Percentiles rank a stretch among this genome's conserved stretches.
Evolutionary conservation across 129 eudicot genomes (phyloP).

Genomic region (Pulicaria dysenterica): DNA sequence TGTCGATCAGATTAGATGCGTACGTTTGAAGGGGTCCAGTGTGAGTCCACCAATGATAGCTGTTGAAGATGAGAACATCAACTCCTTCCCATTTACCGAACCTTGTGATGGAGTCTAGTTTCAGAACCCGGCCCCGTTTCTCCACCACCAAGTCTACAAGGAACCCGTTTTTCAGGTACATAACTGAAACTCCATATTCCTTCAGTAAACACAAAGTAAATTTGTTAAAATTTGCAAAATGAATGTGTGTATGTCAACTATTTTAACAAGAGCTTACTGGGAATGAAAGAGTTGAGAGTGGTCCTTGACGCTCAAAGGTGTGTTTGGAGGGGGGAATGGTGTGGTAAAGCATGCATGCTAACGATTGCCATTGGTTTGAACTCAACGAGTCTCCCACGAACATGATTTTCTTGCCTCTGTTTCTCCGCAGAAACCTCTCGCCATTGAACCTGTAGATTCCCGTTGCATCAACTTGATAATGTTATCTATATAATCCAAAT

Average conservation of each 20-base stretch:
- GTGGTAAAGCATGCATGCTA: conserved; percentile 75
- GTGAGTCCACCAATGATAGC: conserved; percentile 95
- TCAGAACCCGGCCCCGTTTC: conserved; percentile 51
- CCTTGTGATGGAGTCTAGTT: conserved; percentile 61
- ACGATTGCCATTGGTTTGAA: conserved; percentile 74
- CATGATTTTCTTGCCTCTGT: conserved; percentile 68
- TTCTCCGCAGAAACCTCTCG: conserved; percentile 50
- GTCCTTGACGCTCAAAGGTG: conserved; percentile 40
- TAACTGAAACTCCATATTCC: conserved; percentile 63
- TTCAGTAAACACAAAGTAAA: conserved; percentile 19
- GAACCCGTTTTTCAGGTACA: conserved; percentile 70
- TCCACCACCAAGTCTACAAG: conserved; percentile 60
- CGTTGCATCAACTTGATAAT: not conserved
- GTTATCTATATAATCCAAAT: too few species aligned
- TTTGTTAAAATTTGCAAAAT: not conserved
- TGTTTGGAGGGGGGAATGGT: conserved; percentile 49
- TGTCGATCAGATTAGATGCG: not conserved
- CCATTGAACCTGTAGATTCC: conserved; percentile 58
- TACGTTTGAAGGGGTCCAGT: conserved; percentile 54
- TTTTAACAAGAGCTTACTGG: conserved; percentile 37
- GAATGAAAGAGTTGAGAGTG: conserved; percentile 54
- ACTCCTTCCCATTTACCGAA: conserved; percentile 56
- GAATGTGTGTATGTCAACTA: too few species aligned
- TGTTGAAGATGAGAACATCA: conserved; percentile 78
- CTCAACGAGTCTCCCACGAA: conserved; percentile 93